Evolutionary conservation across 2,329 filamentous ascomycete species (phyloP).

Genomic region (Elsinoe ampelina): DNA sequence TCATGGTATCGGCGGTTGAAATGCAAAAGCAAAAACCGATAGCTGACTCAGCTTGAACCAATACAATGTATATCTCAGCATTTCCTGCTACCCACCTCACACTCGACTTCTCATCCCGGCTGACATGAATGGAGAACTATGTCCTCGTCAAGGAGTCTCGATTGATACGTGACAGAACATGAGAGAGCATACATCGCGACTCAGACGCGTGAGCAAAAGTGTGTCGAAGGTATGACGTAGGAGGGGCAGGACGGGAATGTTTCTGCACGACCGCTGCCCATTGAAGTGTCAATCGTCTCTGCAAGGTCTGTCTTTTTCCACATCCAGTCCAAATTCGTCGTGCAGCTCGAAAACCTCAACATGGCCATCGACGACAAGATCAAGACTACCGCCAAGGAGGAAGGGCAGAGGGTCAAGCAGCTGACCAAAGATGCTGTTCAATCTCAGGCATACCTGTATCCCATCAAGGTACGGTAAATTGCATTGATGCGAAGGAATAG

Average conservation of each 20-base stretch:
- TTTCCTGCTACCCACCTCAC: too few relatives aligned
- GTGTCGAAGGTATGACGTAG: slow-evolving; percentile 9
- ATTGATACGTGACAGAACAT: not conserved
- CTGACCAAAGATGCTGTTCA: slow-evolving; percentile 60
- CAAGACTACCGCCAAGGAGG: slow-evolving; percentile 54
- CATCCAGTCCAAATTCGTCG: not conserved
- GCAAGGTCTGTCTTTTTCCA: not conserved
- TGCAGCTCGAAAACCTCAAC: not conserved
- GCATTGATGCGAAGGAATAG: not conserved
- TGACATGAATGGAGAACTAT: too few relatives aligned
- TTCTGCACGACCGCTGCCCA: not conserved
- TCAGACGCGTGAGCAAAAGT: not conserved
- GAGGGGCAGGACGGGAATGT: slow-evolving; percentile 1
- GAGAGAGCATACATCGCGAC: too few relatives aligned
- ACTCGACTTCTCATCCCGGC: too few relatives aligned
- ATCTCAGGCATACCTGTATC: slow-evolving; percentile 78
- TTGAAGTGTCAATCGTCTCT: not conserved
- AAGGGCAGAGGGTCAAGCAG: slow-evolving; percentile 56
- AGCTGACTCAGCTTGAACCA: not conserved
- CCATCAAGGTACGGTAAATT: slow-evolving; percentile 51
- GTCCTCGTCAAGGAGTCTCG: too few relatives aligned
- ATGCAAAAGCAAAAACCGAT: not conserved
- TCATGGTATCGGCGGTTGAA: not conserved
- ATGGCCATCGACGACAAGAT: slow-evolving; percentile 36
- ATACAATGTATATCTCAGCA: too few relatives aligned